Evolutionary conservation across 495 filamentous ascomycete species (phyloP).

Genomic region (Penicillium maclennaniae): DNA sequence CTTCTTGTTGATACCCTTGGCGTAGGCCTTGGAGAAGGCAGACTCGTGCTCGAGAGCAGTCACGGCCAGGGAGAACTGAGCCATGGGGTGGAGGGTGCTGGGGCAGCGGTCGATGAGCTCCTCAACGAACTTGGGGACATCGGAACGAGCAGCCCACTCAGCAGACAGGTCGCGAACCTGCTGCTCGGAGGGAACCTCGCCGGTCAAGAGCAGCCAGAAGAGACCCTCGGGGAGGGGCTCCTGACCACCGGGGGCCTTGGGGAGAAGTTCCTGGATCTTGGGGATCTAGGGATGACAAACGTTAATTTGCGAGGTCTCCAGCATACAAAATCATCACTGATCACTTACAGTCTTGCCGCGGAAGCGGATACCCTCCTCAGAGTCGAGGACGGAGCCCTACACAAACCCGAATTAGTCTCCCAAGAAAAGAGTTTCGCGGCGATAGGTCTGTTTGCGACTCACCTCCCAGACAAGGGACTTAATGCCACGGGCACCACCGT

Average conservation of each 20-base stretch:
- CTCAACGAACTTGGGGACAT: conserved; percentile 93
- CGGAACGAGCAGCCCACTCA: conserved; percentile 97
- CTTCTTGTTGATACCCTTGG: conserved; percentile 96
- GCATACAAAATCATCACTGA: neutral
- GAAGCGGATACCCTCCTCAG: conserved; percentile 99
- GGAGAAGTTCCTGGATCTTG: conserved; percentile 94
- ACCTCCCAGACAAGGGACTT: conserved; percentile 98
- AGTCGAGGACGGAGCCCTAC: conserved; percentile 90
- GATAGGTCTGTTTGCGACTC: conserved; percentile 15
- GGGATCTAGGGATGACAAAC: conserved; percentile 59
- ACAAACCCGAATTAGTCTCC: neutral
- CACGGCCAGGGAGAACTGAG: conserved; percentile 96
- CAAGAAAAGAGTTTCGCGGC: neutral
- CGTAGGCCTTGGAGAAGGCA: conserved; percentile 94
- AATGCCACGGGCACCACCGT: conserved; percentile 97
- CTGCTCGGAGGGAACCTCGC: conserved; percentile 93
- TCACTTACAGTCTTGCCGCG: conserved; percentile 81
- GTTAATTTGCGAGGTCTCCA: conserved; percentile 16
- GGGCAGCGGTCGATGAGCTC: conserved; percentile 99
- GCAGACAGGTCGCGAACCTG: conserved; percentile 96
- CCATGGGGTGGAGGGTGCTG: conserved; percentile 97
- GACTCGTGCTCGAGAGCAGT: conserved; percentile 98
- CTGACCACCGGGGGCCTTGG: conserved; percentile 90
- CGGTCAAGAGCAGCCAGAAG: conserved; percentile 98
- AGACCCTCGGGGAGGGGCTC: conserved; percentile 98